Evolutionary conservation across 768 basidiomycete genomes (phyloP), one percentile per base, ranked within the genome.

Genomic region (Kwoniella heveanensis): DNA sequence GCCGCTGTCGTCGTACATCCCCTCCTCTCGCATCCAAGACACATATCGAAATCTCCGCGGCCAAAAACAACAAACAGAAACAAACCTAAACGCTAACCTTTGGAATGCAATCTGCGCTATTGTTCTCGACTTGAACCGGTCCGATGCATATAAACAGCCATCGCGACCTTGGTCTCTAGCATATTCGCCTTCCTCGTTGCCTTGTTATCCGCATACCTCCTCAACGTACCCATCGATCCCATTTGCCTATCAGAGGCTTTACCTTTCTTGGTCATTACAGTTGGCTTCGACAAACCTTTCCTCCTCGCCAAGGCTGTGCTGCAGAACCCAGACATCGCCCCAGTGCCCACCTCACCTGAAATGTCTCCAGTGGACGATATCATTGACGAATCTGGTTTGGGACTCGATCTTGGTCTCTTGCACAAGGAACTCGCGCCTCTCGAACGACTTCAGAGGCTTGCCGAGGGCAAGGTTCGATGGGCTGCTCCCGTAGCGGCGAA

Each of bases 231-330:
- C 21, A 88, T 99, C 70, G 94, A 98, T 78, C 92, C 92, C 1
- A 88, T 98, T 57, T 88, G 88, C 10, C 84, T 99, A 54, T 92
- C 91, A 10, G 96, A 99, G 79, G 95, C 96, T 0, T 85, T 99
- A 0, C 96, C 96, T 0, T 98, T 98, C 87, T 83, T 98, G 52
- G 94, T 99, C 36, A 95, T 95, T 80, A 96, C 93, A 1, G 88
- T 99, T 64, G 95, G 95, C 7, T 99, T 98, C 79, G 96, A 99
- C 81, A 98, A 99, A 79, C 95, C 94, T 0, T 87, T 95, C 50
- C 86, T 91, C 7, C 87, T 99, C 25, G 94, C 93, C 1, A 85
- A 88, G 13, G 89, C 92, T 1, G 90, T 98, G 17, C 91, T 97
- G 81, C 85, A 86, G 27, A 90, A 93, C 70, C 90, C 90, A 1